Conservation (phyloP, 106 monocot species). For the Ottelia alismoides region DNA sequence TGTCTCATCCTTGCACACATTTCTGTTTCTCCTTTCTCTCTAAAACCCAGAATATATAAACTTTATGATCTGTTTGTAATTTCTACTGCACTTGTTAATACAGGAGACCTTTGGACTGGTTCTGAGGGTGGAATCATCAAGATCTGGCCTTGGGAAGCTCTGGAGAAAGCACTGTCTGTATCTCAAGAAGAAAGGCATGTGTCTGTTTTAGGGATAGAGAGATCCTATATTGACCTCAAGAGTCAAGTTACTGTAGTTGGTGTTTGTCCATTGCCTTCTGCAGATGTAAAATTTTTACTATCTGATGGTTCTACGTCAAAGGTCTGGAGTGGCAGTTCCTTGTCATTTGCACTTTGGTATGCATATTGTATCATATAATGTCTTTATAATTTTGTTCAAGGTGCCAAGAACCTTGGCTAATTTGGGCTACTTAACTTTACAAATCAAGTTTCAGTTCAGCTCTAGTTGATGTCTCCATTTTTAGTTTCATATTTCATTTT, state of each 20-base stretch:
- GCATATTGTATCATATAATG: no score
- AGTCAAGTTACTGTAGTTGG: conserved; percentile 55
- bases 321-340: conserved; percentile 65
- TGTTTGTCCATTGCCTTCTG: conserved; percentile 56
- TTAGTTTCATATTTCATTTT: no score
- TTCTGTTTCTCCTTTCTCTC: no score
- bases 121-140: conserved; percentile 78
- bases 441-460: no score
- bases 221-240: conserved; percentile 70
- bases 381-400: no score
- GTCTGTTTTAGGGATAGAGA: conserved; percentile 72
- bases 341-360: conserved; percentile 79
- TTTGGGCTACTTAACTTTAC: no score
- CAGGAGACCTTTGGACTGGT: conserved; percentile 97
- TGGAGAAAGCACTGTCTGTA: conserved; percentile 74
- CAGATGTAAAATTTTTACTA: conserved; percentile 54
- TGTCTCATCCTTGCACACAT: no score
- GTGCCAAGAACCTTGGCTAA: no score
- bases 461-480: no score
- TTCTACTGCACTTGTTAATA: no score
- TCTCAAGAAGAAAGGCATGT: conserved; percentile 64
- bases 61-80: no score
- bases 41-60: no score
- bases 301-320: conserved; percentile 60
- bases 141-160: conserved; percentile 86